These are phyloP conservation scores for Neonectria coccinea DNA, from an alignment of 2,329 filamentous ascomycete species.

Conservation along the genomic window DNA sequence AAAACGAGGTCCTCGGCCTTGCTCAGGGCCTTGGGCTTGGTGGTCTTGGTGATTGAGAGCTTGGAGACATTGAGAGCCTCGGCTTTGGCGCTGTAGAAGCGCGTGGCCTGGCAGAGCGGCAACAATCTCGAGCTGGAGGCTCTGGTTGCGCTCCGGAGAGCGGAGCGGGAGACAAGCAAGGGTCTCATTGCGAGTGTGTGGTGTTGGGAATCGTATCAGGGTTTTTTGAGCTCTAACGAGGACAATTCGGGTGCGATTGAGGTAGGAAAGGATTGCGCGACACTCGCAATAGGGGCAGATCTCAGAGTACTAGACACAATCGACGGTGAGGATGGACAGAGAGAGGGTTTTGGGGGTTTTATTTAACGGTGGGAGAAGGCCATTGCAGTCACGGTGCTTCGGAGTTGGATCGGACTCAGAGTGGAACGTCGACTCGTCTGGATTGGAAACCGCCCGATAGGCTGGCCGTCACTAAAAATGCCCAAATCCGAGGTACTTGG, in stretches of 20 bases:
- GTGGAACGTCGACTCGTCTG: slow-evolving; percentile 17
- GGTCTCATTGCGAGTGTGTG: slow-evolving; percentile 47
- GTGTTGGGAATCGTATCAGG: slow-evolving; percentile 14
- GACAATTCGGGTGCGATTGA: slow-evolving; percentile 7
- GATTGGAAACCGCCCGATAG: slow-evolving; percentile 41
- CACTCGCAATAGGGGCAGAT: not conserved
- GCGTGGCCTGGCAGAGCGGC: slow-evolving; percentile 47
- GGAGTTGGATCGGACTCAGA: slow-evolving; percentile 45
- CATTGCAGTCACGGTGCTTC: slow-evolving; percentile 28
- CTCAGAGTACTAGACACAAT: not conserved
- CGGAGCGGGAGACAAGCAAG: slow-evolving; percentile 46
- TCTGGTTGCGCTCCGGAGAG: slow-evolving; percentile 50
- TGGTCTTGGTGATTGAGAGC: slow-evolving; percentile 80
- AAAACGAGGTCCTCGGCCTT: slow-evolving; percentile 89
- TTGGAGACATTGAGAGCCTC: slow-evolving; percentile 79
- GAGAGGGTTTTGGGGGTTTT: slow-evolving; percentile 15
- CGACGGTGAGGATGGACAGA: slow-evolving; percentile 9
- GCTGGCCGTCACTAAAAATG: slow-evolving; percentile 18
- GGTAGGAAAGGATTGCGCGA: slow-evolving; percentile 1
- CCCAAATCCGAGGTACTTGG: slow-evolving; percentile 39
- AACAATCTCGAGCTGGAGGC: slow-evolving; percentile 55
- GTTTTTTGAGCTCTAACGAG: slow-evolving; percentile 1
- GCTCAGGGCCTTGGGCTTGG: slow-evolving; percentile 77
- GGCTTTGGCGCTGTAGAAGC: slow-evolving; percentile 65
- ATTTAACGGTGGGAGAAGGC: slow-evolving; percentile 20